These are phyloP conservation scores for Lumnitzera racemosa DNA, from an alignment of 345 rosid species.

Conservation along the genomic window DNA sequence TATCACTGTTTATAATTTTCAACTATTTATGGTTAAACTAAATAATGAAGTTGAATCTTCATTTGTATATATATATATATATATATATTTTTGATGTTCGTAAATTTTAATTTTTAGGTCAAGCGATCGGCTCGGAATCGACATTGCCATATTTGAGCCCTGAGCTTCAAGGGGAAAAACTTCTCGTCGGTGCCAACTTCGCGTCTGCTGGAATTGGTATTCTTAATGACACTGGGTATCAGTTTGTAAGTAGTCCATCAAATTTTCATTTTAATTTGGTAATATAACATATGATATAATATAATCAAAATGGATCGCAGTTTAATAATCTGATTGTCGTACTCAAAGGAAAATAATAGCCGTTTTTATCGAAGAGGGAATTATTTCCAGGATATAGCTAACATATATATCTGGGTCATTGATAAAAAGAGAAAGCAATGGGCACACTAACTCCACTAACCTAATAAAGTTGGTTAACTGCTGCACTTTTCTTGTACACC, in stretches of 20 bases:
- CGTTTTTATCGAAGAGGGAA: too few species aligned
- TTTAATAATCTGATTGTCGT: too few species aligned
- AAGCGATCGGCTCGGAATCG: conserved; percentile 11
- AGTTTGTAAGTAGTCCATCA: conserved; percentile 8
- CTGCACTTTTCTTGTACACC: too few species aligned
- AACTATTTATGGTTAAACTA: too few species aligned
- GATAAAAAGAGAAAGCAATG: too few species aligned
- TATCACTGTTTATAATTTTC: background rate
- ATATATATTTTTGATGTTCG: background rate
- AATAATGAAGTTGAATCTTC: too few species aligned
- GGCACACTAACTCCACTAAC: too few species aligned
- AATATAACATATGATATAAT: conserved; percentile 9
- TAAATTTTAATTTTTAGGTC: conserved; percentile 2
- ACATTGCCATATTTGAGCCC: conserved; percentile 19
- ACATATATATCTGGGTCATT: too few species aligned
- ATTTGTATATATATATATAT: too few species aligned
- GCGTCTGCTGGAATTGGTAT: conserved; percentile 20
- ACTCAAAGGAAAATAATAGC: too few species aligned
- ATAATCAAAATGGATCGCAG: conserved; percentile 7
- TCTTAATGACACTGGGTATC: conserved; percentile 15
- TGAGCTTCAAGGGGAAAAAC: conserved; percentile 9
- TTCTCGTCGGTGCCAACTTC: conserved; percentile 18
- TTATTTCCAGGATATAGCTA: too few species aligned
- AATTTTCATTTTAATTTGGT: conserved; percentile 4
- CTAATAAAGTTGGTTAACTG: too few species aligned